Evolutionary conservation across 1,139 yeast genomes (phyloP).

Genomic region (Casaregolazyma suthepensis): DNA sequence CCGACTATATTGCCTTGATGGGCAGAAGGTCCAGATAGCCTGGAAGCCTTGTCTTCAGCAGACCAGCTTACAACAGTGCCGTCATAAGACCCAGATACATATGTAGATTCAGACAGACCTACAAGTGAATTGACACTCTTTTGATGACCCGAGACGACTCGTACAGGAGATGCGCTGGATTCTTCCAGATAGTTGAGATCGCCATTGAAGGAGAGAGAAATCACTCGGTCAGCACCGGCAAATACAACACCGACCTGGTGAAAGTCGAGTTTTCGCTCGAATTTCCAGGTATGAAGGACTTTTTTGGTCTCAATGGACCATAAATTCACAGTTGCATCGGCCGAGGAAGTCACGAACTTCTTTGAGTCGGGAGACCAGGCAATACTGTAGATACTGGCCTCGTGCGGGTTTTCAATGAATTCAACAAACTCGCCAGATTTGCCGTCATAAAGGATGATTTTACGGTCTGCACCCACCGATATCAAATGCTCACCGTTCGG

Average conservation of each 20-base stretch:
- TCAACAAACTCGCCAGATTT: constrained; percentile 69
- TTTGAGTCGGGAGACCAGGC: constrained; percentile 58
- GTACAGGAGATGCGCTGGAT: constrained; percentile 34
- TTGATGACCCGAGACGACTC: constrained; percentile 69
- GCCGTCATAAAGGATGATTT: constrained; percentile 76
- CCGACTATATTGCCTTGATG: constrained; percentile 29
- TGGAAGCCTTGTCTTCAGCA: constrained; percentile 28
- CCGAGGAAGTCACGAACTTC: constrained; percentile 71
- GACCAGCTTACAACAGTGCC: constrained; percentile 66
- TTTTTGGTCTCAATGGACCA: constrained; percentile 44
- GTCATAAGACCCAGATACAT: constrained; percentile 73
- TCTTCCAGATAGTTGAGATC: constrained; percentile 55
- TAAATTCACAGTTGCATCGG: constrained; percentile 67
- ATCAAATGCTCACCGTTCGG: constrained; percentile 62
- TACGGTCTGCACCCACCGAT: constrained; percentile 85
- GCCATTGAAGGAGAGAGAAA: constrained; percentile 71
- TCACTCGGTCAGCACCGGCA: constrained; percentile 47
- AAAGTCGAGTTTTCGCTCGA: constrained; percentile 38
- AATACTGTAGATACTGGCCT: constrained; percentile 75
- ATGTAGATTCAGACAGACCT: constrained; percentile 24
- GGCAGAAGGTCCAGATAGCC: constrained; percentile 13
- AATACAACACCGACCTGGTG: constrained; percentile 82
- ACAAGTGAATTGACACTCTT: constrained; percentile 62
- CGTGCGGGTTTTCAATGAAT: constrained; percentile 43
- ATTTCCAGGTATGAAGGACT: constrained; percentile 26